phyloP scores from a whole-genome alignment of 768 basidiomycete species.

The Russula sp. region DNA sequence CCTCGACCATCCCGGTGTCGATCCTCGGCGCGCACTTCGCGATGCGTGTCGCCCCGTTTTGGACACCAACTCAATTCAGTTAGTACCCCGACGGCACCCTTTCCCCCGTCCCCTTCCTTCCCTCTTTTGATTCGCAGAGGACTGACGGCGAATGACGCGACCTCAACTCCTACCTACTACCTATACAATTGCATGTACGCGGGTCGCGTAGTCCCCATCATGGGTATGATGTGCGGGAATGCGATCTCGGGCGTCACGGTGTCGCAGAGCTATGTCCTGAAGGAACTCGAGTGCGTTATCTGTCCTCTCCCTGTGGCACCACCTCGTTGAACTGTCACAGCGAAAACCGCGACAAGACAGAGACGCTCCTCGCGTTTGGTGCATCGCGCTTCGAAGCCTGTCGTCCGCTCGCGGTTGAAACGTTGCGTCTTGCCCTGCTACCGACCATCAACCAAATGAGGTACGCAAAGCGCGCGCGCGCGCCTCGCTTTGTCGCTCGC shows the following conservation, averaged over 20 bases:
- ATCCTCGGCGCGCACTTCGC: constrained; percentile 69
- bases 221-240: constrained; percentile 81
- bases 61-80: constrained; percentile 81
- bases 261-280: constrained; percentile 59
- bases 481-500: background rate
- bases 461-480: constrained; percentile 29
- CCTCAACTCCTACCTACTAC: background rate
- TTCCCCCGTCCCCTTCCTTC: constrained; percentile 1
- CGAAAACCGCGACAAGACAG: constrained; percentile 80
- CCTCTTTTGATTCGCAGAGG: background rate
- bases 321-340: constrained; percentile 28
- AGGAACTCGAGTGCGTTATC: constrained; percentile 58
- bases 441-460: constrained; percentile 87
- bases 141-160: background rate
- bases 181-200: background rate
- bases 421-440: constrained; percentile 69
- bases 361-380: constrained; percentile 80
- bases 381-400: constrained; percentile 81
- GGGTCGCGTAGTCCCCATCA: constrained; percentile 53
- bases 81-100: background rate
- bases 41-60: constrained; percentile 74
- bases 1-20: constrained; percentile 74
- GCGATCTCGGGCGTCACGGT: constrained; percentile 74
- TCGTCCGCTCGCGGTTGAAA: constrained; percentile 68
- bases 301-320: background rate